phyloP scores from a whole-genome alignment of 139 green algal species.

The Chlamydomonas urium region DNA sequence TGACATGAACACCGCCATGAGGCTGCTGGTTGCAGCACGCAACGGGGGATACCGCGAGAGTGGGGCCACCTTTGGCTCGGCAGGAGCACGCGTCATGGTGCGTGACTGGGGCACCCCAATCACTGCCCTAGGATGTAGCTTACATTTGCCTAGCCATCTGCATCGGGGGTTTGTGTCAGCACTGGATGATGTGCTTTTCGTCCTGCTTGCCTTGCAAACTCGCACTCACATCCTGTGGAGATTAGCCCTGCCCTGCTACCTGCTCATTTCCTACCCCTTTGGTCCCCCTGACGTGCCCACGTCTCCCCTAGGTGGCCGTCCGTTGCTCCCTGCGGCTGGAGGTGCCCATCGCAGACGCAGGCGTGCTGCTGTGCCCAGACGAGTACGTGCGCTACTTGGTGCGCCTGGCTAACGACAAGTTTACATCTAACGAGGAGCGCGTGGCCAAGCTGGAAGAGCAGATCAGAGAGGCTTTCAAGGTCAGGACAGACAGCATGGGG shows the following conservation, averaged over 20 bases:
- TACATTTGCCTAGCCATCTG: too few species aligned
- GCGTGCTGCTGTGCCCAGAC: conserved; percentile 49
- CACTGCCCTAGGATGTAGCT: not conserved
- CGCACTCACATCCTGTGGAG: too few species aligned
- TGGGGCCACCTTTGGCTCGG: conserved; percentile 46
- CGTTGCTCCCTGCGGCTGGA: conserved; percentile 69
- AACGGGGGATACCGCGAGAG: conserved; percentile 65
- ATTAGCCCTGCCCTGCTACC: too few species aligned
- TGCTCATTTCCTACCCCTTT: too few species aligned
- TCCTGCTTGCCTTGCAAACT: too few species aligned
- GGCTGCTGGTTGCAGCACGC: conserved; percentile 48
- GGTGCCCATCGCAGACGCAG: conserved; percentile 52
- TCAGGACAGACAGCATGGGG: not conserved
- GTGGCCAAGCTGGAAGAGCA: conserved; percentile 28
- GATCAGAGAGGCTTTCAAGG: conserved; percentile 6
- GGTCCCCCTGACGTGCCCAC: too few species aligned
- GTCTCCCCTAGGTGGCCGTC: conserved; percentile 37
- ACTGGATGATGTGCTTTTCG: too few species aligned
- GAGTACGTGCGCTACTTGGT: conserved; percentile 45
- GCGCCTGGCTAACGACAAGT: conserved; percentile 53
- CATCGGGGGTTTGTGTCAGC: too few species aligned
- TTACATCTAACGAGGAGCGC: conserved; percentile 46
- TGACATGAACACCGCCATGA: conserved; percentile 23
- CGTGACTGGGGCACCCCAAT: not conserved
- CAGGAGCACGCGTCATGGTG: conserved; percentile 46